Percentiles rank a stretch among this genome's conserved stretches.
phyloP scores from a whole-genome alignment of 2,329 filamentous ascomycete genomes.

The Podosphaera aphanis region DNA sequence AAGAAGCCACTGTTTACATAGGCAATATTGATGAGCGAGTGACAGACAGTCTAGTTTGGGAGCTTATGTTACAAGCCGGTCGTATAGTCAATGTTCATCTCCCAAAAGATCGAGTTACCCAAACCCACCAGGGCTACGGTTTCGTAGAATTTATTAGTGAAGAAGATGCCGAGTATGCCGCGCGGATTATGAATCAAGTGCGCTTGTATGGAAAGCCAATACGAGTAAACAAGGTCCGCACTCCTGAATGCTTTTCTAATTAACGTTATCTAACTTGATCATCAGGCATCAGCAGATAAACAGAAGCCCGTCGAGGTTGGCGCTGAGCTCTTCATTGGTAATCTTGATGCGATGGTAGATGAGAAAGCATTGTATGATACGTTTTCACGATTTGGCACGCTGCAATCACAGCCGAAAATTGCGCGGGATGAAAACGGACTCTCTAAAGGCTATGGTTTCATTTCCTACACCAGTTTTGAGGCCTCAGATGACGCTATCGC shows the following conservation, averaged over 20 bases:
- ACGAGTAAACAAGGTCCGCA: conserved; percentile 65
- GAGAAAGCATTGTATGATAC: conserved; percentile 92
- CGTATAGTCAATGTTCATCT: conserved; percentile 96
- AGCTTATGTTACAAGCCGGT: conserved; percentile 93
- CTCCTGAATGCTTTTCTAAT: not conserved
- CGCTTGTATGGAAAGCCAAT: conserved; percentile 84
- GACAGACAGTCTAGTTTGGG: conserved; percentile 74
- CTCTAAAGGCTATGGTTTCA: conserved; percentile 89
- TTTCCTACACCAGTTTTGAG: conserved; percentile 82
- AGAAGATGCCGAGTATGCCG: conserved; percentile 88
- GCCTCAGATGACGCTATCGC: conserved; percentile 74
- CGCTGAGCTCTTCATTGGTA: conserved; percentile 90
- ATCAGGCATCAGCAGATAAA: conserved; percentile 57
- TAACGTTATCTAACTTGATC: not conserved
- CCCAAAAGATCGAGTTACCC: conserved; percentile 91
- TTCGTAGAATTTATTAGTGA: conserved; percentile 97
- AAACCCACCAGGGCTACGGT: conserved; percentile 90
- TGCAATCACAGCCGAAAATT: conserved; percentile 71
- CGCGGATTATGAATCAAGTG: conserved; percentile 89
- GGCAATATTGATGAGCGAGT: conserved; percentile 96
- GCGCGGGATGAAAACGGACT: conserved; percentile 72
- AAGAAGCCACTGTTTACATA: conserved; percentile 93
- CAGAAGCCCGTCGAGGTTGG: conserved; percentile 83
- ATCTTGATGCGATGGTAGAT: conserved; percentile 81
- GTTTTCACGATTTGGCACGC: conserved; percentile 73